Percentiles rank a stretch among this genome's conserved stretches.
phyloP scores from a whole-genome alignment of 352 stramenopile genomes.

The Pythium scleroteichum region DNA sequence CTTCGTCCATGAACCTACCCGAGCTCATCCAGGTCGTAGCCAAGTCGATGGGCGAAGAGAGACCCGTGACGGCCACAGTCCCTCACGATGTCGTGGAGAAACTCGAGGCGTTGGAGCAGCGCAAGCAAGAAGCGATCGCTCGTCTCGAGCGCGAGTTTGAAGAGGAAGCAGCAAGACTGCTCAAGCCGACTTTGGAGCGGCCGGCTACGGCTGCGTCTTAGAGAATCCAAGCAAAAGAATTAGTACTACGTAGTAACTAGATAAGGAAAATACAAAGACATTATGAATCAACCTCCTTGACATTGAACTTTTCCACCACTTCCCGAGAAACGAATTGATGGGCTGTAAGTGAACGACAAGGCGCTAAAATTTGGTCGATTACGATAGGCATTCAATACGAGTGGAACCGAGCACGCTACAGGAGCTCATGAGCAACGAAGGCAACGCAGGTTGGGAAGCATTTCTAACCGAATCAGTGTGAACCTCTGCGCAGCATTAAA shows the following conservation, averaged over 20 bases:
- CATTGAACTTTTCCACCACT: too few species aligned
- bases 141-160: conserved; percentile 25
- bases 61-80: conserved; percentile 12
- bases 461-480: conserved; percentile 16
- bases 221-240: not conserved
- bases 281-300: too few species aligned
- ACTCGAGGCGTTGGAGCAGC: conserved; percentile 22
- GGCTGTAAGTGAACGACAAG: too few species aligned
- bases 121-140: conserved; percentile 17
- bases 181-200: conserved; percentile 17
- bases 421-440: conserved; percentile 28
- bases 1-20: conserved; percentile 5
- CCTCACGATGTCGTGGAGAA: conserved; percentile 18
- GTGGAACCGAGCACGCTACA: too few species aligned
- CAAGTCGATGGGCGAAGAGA: conserved; percentile 19
- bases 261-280: not conserved
- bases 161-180: conserved; percentile 19
- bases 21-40: conserved; percentile 9
- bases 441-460: conserved; percentile 27
- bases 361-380: too few species aligned
- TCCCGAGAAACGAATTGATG: too few species aligned
- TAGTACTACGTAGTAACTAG: conserved; percentile 1
- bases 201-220: conserved; percentile 8
- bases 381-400: too few species aligned
- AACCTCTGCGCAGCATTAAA: not conserved